Conservation (phyloP, 1,284 basidiomycete species). For the Cystobasidium sp. region DNA sequence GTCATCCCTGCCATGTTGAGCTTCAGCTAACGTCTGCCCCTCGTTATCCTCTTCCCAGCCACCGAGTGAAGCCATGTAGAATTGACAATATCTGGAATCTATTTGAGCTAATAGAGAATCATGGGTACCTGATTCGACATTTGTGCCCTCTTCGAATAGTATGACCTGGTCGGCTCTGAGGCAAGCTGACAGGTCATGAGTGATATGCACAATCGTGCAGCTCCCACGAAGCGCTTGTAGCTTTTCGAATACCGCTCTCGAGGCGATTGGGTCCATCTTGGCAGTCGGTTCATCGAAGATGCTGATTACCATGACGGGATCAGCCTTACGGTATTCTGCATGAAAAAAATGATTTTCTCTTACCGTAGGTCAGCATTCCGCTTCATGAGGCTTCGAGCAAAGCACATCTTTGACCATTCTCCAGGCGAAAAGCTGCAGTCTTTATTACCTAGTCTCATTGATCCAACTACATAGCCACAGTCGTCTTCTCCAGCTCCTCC, state of each 20-base stretch:
- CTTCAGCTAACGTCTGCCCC: background rate
- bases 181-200: constrained; percentile 29
- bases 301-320: background rate
- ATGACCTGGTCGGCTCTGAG: constrained; percentile 28
- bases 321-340: background rate
- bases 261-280: constrained; percentile 16
- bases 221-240: constrained; percentile 14
- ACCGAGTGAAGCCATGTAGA: constrained; percentile 21
- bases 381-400: constrained; percentile 28
- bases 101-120: background rate
- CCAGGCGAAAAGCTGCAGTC: constrained; percentile 35
- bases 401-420: constrained; percentile 33
- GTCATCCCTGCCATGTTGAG: too few relatives aligned
- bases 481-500: constrained; percentile 55
- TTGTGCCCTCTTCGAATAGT: constrained; percentile 25
- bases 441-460: constrained; percentile 1
- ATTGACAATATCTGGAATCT: constrained; percentile 23
- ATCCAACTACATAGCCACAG: constrained; percentile 57
- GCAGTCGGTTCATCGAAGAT: constrained; percentile 36
- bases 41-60: constrained; percentile 5
- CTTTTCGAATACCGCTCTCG: constrained; percentile 13
- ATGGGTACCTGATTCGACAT: constrained; percentile 23
- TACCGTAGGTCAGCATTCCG: constrained; percentile 23
- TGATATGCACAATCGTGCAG: constrained; percentile 30
- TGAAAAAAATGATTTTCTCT: background rate